Conservation (phyloP, 164 flowering plant genomes). For the Amborella trichopoda region DNA sequence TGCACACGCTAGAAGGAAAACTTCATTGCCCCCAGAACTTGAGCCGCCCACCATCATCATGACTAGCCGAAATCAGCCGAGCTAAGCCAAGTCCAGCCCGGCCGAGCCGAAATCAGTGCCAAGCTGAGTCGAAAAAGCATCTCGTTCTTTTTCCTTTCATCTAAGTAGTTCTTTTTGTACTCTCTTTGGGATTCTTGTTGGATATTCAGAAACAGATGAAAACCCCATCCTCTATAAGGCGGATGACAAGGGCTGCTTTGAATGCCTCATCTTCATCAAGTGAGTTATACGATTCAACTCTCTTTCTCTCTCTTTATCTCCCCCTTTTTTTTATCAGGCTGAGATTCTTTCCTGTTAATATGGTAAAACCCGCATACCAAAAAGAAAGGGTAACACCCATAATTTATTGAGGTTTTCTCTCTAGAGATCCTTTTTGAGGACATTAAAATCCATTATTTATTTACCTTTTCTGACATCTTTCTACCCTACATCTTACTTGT, state of each 20-base stretch:
- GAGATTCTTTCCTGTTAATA: not conserved
- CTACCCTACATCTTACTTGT: not conserved
- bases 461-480: not conserved
- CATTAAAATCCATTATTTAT: not conserved
- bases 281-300: not conserved
- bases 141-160: too few species aligned
- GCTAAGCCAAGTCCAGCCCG: too few species aligned
- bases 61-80: too few species aligned
- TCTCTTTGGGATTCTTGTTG: not conserved
- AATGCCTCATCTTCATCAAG: constrained; percentile 14
- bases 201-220: constrained; percentile 28
- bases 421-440: not conserved
- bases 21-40: too few species aligned
- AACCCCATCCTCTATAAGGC: constrained; percentile 65
- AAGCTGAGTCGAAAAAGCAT: too few species aligned
- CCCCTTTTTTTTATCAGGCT: not conserved
- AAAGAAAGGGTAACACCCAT: too few species aligned
- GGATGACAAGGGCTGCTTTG: constrained; percentile 22
- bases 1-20: too few species aligned
- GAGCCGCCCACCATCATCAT: too few species aligned
- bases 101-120: too few species aligned
- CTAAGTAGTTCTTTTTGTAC: too few species aligned
- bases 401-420: not conserved
- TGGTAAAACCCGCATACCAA: too few species aligned
- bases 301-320: not conserved